These are phyloP conservation scores for Amanita thiersii DNA, from an alignment of 768 basidiomycete species.

Conservation along the genomic window DNA sequence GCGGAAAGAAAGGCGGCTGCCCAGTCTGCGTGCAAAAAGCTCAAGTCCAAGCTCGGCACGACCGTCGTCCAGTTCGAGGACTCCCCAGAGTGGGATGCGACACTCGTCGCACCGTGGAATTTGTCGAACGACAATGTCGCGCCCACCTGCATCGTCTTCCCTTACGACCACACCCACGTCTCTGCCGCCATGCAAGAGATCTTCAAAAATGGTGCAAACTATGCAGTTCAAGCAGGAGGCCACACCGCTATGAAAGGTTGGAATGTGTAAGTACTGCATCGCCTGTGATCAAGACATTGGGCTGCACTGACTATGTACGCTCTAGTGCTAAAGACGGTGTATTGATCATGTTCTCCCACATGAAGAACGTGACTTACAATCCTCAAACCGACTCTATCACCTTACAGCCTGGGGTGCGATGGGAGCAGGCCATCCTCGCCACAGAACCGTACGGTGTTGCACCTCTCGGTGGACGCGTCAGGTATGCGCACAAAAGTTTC, in stretches of 20 bases:
- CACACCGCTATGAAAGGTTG: slow-evolving; percentile 35
- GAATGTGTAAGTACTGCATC: slow-evolving; percentile 27
- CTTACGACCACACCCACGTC: slow-evolving; percentile 23
- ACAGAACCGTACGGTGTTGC: slow-evolving; percentile 32
- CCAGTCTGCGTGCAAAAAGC: slow-evolving; percentile 14
- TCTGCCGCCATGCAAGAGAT: slow-evolving; percentile 29
- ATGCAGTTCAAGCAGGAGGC: slow-evolving; percentile 34
- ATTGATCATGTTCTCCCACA: slow-evolving; percentile 28
- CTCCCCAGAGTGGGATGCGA: slow-evolving; percentile 14
- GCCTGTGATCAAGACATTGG: neutral
- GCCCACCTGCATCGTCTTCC: slow-evolving; percentile 30
- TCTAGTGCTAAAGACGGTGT: slow-evolving; percentile 28
- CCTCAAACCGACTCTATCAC: slow-evolving; percentile 25
- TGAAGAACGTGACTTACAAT: slow-evolving; percentile 30
- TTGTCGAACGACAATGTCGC: slow-evolving; percentile 22
- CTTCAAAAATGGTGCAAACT: slow-evolving; percentile 22
- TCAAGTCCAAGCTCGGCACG: slow-evolving; percentile 16
- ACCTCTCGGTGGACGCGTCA: slow-evolving; percentile 30
- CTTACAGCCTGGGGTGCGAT: slow-evolving; percentile 33
- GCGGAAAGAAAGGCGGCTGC: slow-evolving; percentile 1
- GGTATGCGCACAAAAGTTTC: slow-evolving; percentile 15
- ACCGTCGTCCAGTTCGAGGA: slow-evolving; percentile 16
- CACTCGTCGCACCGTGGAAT: slow-evolving; percentile 22
- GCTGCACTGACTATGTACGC: slow-evolving; percentile 3
- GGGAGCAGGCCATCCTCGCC: slow-evolving; percentile 28